Base-by-base conservation (phyloP, 108 stramenopile species). In the Nitzschia putrida region DNA sequence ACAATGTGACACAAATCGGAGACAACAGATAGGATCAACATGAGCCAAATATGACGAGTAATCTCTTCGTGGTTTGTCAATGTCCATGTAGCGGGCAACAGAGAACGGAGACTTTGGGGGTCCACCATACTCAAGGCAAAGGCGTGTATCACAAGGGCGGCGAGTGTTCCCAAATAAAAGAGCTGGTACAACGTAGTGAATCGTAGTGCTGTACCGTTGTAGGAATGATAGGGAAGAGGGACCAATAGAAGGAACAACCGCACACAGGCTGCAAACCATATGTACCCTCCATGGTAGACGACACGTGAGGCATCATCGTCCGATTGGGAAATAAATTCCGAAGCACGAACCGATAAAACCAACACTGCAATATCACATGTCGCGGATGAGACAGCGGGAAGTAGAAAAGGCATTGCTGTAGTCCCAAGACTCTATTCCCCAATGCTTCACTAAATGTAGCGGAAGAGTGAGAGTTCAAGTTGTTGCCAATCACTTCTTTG, bases 151-250 rank as follows among this genome's bases (percentile, higher is more conserved):
- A 88, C 16, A 11, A 93, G 78, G 8, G 75, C 66, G 24, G 81
- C 61, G 9, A 85, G 39, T 7, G 83, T 84, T 12, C 52, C 57
- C 3, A 66, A 76, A 50, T 93, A 87, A 38, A 93, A 83, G 2
- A 79, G 12, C 43, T 74, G 80, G 49, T 89, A 90, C 37, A 79
- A 56, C 3, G 68, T 58, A 23, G 82, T 76, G 72, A 76, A 91
- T 9, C 71, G 56, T 16, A 93, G 65, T 20, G 86, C 83, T 23
- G 88, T 93, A 0, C 92, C 92, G 38, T 73, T 74, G 43, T 84
- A 91, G 50, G 87, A 85, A 53, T 88, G 88, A 64, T 87, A 91
- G 23, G 88, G 73, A 12, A 93, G 76, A 7, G 92, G 92, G 18
- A 86, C 53, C 13, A 85, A 37, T 61, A 93, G 68, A 20, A 90